Conservation (phyloP, 176 grass and related monocot species). For the Thalia dealbata region DNA sequence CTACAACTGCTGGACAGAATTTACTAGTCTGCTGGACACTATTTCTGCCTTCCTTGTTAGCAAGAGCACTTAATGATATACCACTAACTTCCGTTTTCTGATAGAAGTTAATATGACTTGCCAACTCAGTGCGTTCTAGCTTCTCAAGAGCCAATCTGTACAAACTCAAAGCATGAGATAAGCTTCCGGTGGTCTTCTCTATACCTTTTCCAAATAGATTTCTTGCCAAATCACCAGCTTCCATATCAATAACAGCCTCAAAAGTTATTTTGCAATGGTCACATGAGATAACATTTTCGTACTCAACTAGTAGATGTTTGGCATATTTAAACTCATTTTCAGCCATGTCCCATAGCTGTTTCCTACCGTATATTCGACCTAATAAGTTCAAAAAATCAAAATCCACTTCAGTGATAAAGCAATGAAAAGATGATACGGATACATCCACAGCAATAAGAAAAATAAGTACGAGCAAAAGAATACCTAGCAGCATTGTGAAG, state of each 20-base stretch:
- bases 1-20: constrained; percentile 13
- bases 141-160: constrained; percentile 58
- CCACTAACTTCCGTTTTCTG: constrained; percentile 8
- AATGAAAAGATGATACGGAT: constrained; percentile 7
- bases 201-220: constrained; percentile 37
- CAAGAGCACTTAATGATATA: background rate
- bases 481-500: constrained; percentile 70
- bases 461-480: constrained; percentile 8
- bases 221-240: constrained; percentile 57
- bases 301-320: constrained; percentile 34
- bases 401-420: background rate
- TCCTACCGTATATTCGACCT: constrained; percentile 79
- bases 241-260: constrained; percentile 48
- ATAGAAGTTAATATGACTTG: constrained; percentile 15
- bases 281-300: constrained; percentile 45
- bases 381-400: background rate
- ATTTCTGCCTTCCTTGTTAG: constrained; percentile 12
- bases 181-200: constrained; percentile 28
- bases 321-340: constrained; percentile 49
- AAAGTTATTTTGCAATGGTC: constrained; percentile 37
- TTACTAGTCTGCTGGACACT: background rate
- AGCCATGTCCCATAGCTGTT: constrained; percentile 45
- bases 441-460: constrained; percentile 8
- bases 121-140: constrained; percentile 28
- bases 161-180: constrained; percentile 44